Base-by-base conservation (phyloP, 1,284 basidiomycete species). In the Pterula multifida region DNA sequence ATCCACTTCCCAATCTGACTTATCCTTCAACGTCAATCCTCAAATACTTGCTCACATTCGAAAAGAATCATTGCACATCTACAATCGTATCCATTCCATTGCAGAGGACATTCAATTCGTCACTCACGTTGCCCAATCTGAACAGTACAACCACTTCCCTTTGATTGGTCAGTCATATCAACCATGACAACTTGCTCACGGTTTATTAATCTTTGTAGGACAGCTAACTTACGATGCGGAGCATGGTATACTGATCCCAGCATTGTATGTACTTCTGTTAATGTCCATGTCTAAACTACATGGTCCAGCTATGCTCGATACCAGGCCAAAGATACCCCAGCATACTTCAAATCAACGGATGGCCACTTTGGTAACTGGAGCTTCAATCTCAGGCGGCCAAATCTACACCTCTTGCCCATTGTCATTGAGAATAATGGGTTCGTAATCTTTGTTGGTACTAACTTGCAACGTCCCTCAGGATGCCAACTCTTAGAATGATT, bases 261-360 rank as follows among this genome's bases (percentile, higher is more conserved):
- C 3, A 73, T 79, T 49, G 81, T 83, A 58, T 59, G 73, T 57
- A 39, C 46, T 36, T 35, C 49, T 50, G 9, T 6, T 47, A 47
- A 11, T 24, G 15, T 15, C 28, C 36, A 45, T 44, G 47, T 49
- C 6, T 53, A 54, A 3, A 42, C 9, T 26, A 13, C 46, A 17
- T 42, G 17, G 3, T 19, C 23, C 46, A 13, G 42, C 1, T 28
- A 26, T 45, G 28, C 19, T 49, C 13, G 28, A 4, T 23, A 47
- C 12, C 52, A 74, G 72, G 60, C 69, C 9, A 64, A 61, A 15
- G 50, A 63, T 26, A 59, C 67, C 42, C 68, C 75, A 0, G 88
- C 85, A 12, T 98, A 98, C 70, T 98, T 97, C 76, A 98, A 98
- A 65, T 95, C 92, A 0, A 97, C 94, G 0, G 95, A 98, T 59